Base-by-base conservation (phyloP, 176 grass and related monocot genomes). In the Oryza longistaminata region DNA sequence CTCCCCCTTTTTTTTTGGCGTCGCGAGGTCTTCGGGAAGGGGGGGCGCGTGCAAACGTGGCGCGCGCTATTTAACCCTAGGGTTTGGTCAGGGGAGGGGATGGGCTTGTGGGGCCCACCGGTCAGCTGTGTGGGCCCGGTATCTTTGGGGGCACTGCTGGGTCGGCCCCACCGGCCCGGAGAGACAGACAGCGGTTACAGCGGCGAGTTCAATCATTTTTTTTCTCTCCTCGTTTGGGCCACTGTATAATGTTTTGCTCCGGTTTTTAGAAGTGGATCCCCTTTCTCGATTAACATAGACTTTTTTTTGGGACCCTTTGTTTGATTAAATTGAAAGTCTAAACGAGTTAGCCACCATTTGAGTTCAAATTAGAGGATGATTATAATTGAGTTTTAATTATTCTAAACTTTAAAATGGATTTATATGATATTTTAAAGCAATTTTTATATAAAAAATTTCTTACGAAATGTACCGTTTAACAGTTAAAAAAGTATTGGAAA, bases 31-130 rank as follows among this genome's bases (percentile, higher is more conserved):
- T 80, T 83, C 17, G 88, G 81, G 68, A 42, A 24, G 13, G 84
- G 65, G 85, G 72, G 52, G 71, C 74, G 81, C 66, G 76, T 13
- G 71, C 88, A 70, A 85, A 82, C 26, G 45, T 62, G 83, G 49
- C 16, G 50, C 68, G 73, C 22, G 53, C 64, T 88, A 86, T 94
- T 93, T 97, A 93, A 94, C 84, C 43, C 95, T 97, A 97, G 95
- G 95, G 95, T 97, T 97, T 88, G 90, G 80, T 78, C 74, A 70
- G 64, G 79, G 35, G 29, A 31, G 29, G 29, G 25, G 21, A 21
- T 26, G 35, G 58, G 22, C 12, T 0, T 1, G 1, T 1, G 1
- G 72, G 72, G 37, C 50, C 78, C 65, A 62, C 0, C 1, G 1
- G 14, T 45, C 71, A 81, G 70, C 24, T 46, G 34, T 14, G 46